These are phyloP conservation scores for Kodamaea fungicola DNA, from an alignment of 1,139 yeast species.

Conservation along the genomic window DNA sequence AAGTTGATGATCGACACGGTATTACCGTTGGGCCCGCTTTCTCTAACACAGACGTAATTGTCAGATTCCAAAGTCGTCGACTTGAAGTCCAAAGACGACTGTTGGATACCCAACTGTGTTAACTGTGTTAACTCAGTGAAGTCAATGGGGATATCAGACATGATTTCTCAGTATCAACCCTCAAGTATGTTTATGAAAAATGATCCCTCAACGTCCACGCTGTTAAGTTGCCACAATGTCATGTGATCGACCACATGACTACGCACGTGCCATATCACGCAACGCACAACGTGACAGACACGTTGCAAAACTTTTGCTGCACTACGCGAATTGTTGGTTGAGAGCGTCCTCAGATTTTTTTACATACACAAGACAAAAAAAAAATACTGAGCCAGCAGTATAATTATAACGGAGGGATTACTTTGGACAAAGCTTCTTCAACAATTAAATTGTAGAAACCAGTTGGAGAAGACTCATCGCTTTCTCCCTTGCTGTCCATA, in stretches of 20 bases:
- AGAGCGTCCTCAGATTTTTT: too few species aligned
- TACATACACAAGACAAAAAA: too few species aligned
- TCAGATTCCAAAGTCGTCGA: constrained; percentile 94
- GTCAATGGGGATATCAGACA: constrained; percentile 85
- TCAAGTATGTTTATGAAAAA: background rate
- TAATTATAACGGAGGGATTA: constrained; percentile 36
- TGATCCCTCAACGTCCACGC: background rate
- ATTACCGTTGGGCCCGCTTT: constrained; percentile 69
- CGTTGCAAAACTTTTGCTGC: too few species aligned
- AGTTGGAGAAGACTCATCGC: constrained; percentile 25
- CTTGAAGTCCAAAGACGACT: constrained; percentile 82
- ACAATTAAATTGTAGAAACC: constrained; percentile 35
- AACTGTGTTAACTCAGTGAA: constrained; percentile 92
- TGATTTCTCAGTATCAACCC: constrained; percentile 7
- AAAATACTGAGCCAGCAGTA: too few species aligned
- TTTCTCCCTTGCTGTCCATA: constrained; percentile 14
- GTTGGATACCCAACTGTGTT: constrained; percentile 78
- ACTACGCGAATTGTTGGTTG: too few species aligned
- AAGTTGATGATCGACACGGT: constrained; percentile 91
- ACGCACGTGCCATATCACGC: too few species aligned
- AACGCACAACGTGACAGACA: too few species aligned
- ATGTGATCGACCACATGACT: too few species aligned
- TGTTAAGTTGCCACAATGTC: background rate
- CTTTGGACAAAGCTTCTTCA: constrained; percentile 36
- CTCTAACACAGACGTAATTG: constrained; percentile 85